phyloP scores from a whole-genome alignment of 2,329 filamentous ascomycete genomes.

The Trichocomaceae sp. region DNA sequence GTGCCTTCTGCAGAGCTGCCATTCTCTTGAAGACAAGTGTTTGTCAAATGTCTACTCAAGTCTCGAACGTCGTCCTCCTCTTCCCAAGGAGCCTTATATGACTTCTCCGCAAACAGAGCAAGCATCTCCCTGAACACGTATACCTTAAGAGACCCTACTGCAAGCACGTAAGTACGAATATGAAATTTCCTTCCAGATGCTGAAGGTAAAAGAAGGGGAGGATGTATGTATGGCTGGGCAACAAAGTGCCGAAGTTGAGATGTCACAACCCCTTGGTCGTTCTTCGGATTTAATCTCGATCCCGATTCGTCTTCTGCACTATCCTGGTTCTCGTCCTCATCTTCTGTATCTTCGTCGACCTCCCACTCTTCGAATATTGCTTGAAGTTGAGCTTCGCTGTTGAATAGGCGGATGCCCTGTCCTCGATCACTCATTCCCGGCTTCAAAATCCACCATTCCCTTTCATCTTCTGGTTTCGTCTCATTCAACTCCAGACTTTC shows the following conservation, averaged over 20 bases:
- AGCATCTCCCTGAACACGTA: constrained; percentile 90
- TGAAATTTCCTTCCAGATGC: constrained; percentile 79
- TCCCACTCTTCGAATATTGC: constrained; percentile 91
- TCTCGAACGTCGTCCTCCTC: constrained; percentile 41
- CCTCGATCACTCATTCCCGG: constrained; percentile 96
- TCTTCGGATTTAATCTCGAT: constrained; percentile 17
- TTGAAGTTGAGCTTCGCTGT: constrained; percentile 74
- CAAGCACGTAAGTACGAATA: constrained; percentile 84
- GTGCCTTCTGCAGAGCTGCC: constrained; percentile 51
- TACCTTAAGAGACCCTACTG: constrained; percentile 67
- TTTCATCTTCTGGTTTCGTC: constrained; percentile 52
- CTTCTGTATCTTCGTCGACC: constrained; percentile 49
- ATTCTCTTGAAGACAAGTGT: constrained; percentile 79
- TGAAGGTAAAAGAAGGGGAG: constrained; percentile 65
- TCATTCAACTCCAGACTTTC: constrained; percentile 70
- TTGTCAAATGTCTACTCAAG: constrained; percentile 77
- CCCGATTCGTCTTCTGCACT: constrained; percentile 15
- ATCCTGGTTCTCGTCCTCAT: constrained; percentile 37
- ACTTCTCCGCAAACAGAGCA: constrained; percentile 74
- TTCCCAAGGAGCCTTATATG: constrained; percentile 59
- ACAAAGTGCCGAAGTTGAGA: constrained; percentile 94
- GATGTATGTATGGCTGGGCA: constrained; percentile 89
- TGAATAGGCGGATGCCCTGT: constrained; percentile 86
- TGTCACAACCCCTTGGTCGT: constrained; percentile 59
- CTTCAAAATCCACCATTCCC: constrained; percentile 97